Base-by-base conservation (phyloP, 208 protist genomes). In the Crithidia expoeki region DNA sequence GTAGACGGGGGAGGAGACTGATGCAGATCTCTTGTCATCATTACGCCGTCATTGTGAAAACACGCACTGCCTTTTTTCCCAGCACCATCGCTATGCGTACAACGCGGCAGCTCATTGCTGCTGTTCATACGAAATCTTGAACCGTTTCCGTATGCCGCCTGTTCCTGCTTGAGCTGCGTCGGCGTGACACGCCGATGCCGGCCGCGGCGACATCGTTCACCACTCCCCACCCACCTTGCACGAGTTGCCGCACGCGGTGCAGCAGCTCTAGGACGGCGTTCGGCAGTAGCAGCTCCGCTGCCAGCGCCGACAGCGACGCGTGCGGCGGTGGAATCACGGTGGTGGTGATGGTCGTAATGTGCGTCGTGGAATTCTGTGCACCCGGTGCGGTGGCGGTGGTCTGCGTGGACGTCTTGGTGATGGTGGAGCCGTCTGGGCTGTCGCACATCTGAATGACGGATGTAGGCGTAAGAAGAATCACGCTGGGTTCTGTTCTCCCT, bases 281-380 rank as follows among this genome's bases (percentile, higher is more conserved):
- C 4, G 71, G 71, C 33, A 76, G 27, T 16, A 76, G 30, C 55
- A 76, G 47, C 47, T 76, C 71, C 10, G 57, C 71, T 28, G 61
- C 57, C 9, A 76, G 62, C 14, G 63, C 30, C 7, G 47, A 23
- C 23, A 76, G 61, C 4, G 69, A 57, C 32, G 64, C 52, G 25
- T 53, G 60, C 44, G 49, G 34, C 16, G 62, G 9, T 7, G 23
- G 53, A 14, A 46, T 38, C 32, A 44, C 32, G 19, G 50, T 56
- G 4, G 51, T 23, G 3, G 21, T 53, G 30, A 42, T 62, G 5
- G 19, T 59, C 23, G 50, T 56, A 38, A 21, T 55, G 40, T 23
- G 44, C 44, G 44, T 50, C 21, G 33, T 59, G 1, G 38, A 40
- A n/a, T 7, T 17, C 5, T 28, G 11, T 44, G 62, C 53, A 9